Conservation (phyloP, 345 rosid species). For the Eucalyptus decipiens region DNA sequence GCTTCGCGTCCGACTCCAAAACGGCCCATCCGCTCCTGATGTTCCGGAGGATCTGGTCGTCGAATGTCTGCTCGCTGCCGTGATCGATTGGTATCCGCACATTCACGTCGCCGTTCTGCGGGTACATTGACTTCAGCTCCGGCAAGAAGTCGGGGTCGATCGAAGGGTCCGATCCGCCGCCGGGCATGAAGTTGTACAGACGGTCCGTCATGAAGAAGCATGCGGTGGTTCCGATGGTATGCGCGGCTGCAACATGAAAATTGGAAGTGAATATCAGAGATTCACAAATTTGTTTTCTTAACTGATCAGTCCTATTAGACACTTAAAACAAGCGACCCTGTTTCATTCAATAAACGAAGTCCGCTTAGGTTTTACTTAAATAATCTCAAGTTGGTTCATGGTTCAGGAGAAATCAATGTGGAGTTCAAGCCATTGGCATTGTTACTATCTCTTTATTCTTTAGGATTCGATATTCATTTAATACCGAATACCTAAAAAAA, state of each 20-base stretch:
- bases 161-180: constrained; percentile 44
- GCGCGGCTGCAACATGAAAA: constrained; percentile 41
- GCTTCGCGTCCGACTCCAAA: constrained; percentile 59
- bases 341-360: not conserved
- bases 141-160: constrained; percentile 35
- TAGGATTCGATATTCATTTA: not conserved
- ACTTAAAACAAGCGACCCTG: not conserved
- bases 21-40: constrained; percentile 58
- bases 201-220: constrained; percentile 77
- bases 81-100: constrained; percentile 44
- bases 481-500: not conserved
- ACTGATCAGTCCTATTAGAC: not conserved
- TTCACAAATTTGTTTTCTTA: not conserved
- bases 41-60: constrained; percentile 48
- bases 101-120: constrained; percentile 47
- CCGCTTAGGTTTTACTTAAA: not conserved
- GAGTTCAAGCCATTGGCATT: not conserved
- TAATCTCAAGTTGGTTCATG: not conserved
- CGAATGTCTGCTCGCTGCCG: constrained; percentile 29
- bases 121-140: constrained; percentile 30
- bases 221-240: constrained; percentile 77
- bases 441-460: not conserved
- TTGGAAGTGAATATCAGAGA: not conserved
- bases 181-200: constrained; percentile 44
- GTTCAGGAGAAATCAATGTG: not conserved